Evolutionary conservation across 2,329 filamentous ascomycete genomes (phyloP).

Genomic region (Phaeosphaeria sp.): DNA sequence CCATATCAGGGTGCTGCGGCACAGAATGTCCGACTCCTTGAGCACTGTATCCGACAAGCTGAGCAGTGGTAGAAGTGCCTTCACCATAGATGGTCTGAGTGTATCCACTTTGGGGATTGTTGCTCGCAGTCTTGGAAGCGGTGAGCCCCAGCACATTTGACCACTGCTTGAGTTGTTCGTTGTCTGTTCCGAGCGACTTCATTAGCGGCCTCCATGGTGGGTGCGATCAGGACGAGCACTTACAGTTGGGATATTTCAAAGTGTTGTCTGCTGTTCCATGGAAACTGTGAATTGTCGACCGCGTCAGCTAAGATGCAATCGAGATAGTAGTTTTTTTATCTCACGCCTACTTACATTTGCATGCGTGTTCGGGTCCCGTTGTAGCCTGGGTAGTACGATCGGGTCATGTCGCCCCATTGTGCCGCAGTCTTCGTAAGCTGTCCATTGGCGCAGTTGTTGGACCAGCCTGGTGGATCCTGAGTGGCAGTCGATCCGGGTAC

Average conservation of each 20-base stretch:
- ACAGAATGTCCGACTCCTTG: slow-evolving; percentile 33
- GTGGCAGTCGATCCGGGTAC: slow-evolving; percentile 29
- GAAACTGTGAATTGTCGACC: too few species aligned
- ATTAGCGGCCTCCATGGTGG: not conserved
- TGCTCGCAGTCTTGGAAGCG: slow-evolving; percentile 15
- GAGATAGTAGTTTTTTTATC: too few species aligned
- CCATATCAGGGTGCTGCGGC: slow-evolving; percentile 20
- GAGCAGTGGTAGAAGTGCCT: slow-evolving; percentile 19
- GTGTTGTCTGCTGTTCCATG: slow-evolving; percentile 27
- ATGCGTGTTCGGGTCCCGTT: slow-evolving; percentile 21
- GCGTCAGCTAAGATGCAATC: not conserved
- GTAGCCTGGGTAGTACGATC: slow-evolving; percentile 21
- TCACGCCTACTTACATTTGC: slow-evolving; percentile 15
- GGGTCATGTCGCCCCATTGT: slow-evolving; percentile 22
- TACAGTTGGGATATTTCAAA: slow-evolving; percentile 22
- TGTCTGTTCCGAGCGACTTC: slow-evolving; percentile 5
- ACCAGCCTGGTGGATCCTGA: slow-evolving; percentile 46
- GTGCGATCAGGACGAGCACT: not conserved
- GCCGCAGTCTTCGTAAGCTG: slow-evolving; percentile 21
- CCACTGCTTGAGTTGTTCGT: slow-evolving; percentile 35
- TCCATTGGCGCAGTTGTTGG: slow-evolving; percentile 23
- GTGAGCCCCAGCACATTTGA: slow-evolving; percentile 22
- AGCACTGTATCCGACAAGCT: slow-evolving; percentile 32
- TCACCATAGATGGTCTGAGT: slow-evolving; percentile 36
- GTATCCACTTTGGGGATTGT: slow-evolving; percentile 30